These are phyloP conservation scores for Globisporangium radiosum DNA, from an alignment of 352 stramenopile species.

Conservation along the genomic window DNA sequence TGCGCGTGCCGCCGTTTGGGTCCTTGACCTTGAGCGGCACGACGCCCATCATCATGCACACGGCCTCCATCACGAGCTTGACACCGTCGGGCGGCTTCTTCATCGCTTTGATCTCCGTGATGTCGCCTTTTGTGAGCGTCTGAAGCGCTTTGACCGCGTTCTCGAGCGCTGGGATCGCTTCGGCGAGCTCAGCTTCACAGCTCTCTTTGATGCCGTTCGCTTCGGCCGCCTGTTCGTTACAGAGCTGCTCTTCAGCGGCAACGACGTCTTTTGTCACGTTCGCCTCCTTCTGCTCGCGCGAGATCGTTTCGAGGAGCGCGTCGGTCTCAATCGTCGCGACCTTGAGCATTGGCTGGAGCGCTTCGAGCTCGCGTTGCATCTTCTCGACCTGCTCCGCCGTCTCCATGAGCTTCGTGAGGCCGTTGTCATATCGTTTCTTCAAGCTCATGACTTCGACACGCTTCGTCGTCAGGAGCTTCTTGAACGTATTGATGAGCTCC, in stretches of 20 bases:
- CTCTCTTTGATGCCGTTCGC: constrained; percentile 88
- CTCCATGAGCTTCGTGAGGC: constrained; percentile 90
- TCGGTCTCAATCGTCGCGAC: constrained; percentile 89
- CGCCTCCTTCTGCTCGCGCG: constrained; percentile 81
- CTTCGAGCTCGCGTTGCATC: constrained; percentile 91
- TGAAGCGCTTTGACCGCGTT: constrained; percentile 89
- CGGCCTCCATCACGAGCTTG: constrained; percentile 93
- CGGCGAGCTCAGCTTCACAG: constrained; percentile 89
- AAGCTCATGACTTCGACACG: constrained; percentile 87
- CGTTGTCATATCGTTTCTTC: constrained; percentile 91
- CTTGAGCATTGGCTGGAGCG: constrained; percentile 89
- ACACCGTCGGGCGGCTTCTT: constrained; percentile 93
- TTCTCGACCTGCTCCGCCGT: constrained; percentile 91
- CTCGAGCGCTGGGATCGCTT: constrained; percentile 90
- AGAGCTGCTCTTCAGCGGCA: constrained; percentile 75
- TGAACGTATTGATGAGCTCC: constrained; percentile 94
- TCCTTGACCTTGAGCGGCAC: constrained; percentile 91
- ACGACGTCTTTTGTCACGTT: constrained; percentile 85
- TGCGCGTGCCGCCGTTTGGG: constrained; percentile 86
- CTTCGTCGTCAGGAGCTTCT: constrained; percentile 89
- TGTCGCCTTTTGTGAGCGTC: constrained; percentile 91
- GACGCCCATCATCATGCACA: constrained; percentile 95
- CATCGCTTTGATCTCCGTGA: constrained; percentile 96
- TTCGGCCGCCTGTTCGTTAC: constrained; percentile 82
- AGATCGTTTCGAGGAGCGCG: constrained; percentile 86